Conservation (phyloP, 768 basidiomycete species). For the Grammothele lineata region DNA sequence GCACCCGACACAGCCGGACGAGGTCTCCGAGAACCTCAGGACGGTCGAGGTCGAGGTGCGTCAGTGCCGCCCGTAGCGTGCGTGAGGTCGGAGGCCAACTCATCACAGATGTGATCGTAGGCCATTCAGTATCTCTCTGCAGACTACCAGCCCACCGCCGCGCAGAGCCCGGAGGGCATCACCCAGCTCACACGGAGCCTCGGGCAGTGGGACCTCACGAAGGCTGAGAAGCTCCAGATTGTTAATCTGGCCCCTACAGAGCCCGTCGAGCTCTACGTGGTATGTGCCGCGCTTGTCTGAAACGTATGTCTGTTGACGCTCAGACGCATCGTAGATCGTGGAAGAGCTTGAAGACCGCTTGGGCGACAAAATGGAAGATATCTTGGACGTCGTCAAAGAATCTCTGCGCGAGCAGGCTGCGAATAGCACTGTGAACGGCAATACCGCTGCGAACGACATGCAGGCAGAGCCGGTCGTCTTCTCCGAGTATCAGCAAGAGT, state of each 20-base stretch:
- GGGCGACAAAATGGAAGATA: constrained; percentile 61
- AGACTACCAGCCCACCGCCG: constrained; percentile 60
- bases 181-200: constrained; percentile 63
- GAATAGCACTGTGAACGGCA: background rate
- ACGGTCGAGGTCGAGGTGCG: constrained; percentile 83
- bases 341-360: constrained; percentile 89
- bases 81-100: constrained; percentile 5
- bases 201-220: constrained; percentile 70
- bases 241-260: constrained; percentile 85
- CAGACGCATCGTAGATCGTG: constrained; percentile 56
- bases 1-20: constrained; percentile 35
- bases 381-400: constrained; percentile 53
- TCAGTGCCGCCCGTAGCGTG: background rate
- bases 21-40: constrained; percentile 74
- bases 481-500: constrained; percentile 17
- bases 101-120: constrained; percentile 38
- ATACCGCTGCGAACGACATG: background rate
- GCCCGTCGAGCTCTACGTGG: constrained; percentile 85
- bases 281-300: constrained; percentile 43
- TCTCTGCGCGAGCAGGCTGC: constrained; percentile 28
- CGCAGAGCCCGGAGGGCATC: constrained; percentile 65
- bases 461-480: constrained; percentile 4
- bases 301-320: background rate
- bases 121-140: constrained; percentile 82
- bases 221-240: constrained; percentile 88